Conservation (phyloP, 371 early-diverging fungal genomes). For the Mucor indicus region DNA sequence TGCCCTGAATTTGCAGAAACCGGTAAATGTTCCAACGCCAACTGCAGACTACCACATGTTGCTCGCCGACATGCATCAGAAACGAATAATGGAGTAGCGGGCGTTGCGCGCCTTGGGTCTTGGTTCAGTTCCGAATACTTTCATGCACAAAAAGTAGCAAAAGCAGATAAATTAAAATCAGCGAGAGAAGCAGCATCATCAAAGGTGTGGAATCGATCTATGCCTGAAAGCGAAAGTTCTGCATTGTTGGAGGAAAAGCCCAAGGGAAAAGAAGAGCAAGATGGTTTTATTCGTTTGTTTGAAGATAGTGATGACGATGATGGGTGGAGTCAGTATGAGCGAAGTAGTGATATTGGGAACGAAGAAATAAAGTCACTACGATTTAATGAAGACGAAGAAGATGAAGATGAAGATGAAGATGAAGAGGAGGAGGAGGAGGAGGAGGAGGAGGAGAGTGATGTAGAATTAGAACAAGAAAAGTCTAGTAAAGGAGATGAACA, state of each 20-base stretch:
- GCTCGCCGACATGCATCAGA: slow-evolving; percentile 27
- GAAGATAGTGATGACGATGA: slow-evolving; percentile 43
- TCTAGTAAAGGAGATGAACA: not conserved
- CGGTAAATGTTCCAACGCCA: slow-evolving; percentile 52
- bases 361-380: slow-evolving; percentile 11
- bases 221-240: not conserved
- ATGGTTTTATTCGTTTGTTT: slow-evolving; percentile 42
- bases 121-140: slow-evolving; percentile 37
- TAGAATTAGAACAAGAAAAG: too few species aligned
- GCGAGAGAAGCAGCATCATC: slow-evolving; percentile 3
- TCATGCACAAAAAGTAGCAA: slow-evolving; percentile 25
- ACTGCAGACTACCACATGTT: slow-evolving; percentile 56
- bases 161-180: slow-evolving; percentile 15
- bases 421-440: slow-evolving; percentile 17
- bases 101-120: slow-evolving; percentile 27
- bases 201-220: slow-evolving; percentile 6
- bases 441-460: slow-evolving; percentile 5
- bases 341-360: not conserved
- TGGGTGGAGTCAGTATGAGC: slow-evolving; percentile 27
- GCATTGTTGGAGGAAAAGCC: not conserved
- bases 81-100: slow-evolving; percentile 12
- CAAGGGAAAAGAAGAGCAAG: slow-evolving; percentile 24
- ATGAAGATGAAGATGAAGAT: slow-evolving; percentile 13
- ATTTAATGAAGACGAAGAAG: slow-evolving; percentile 16
- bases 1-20: slow-evolving; percentile 61